Conservation (phyloP, 2,329 filamentous ascomycete genomes). For the Gremmenia infestans region DNA sequence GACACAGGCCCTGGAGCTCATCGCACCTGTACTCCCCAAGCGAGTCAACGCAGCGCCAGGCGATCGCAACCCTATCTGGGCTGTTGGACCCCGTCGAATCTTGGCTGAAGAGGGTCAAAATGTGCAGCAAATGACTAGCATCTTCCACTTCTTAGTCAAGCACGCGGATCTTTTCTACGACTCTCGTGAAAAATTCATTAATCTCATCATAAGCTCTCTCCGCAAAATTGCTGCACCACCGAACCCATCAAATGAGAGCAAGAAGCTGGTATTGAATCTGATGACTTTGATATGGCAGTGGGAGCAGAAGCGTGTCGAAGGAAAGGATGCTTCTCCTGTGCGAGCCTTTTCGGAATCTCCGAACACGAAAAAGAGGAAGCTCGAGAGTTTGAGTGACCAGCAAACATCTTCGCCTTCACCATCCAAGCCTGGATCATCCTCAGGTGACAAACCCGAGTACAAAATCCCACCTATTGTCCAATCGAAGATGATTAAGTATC, state of each 20-base stretch:
- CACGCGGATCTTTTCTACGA: slow-evolving; percentile 95
- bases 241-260: slow-evolving; percentile 83
- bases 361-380: slow-evolving; percentile 66
- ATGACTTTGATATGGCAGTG: slow-evolving; percentile 89
- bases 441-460: slow-evolving; percentile 58
- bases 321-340: slow-evolving; percentile 39
- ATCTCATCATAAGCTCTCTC: slow-evolving; percentile 82
- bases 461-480: slow-evolving; percentile 62
- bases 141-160: slow-evolving; percentile 92
- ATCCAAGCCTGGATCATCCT: slow-evolving; percentile 35
- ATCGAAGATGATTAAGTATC: slow-evolving; percentile 83
- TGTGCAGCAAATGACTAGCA: slow-evolving; percentile 90
- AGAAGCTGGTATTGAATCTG: slow-evolving; percentile 84
- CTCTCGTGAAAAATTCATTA: slow-evolving; percentile 83
- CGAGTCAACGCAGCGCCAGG: slow-evolving; percentile 63
- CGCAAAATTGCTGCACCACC: slow-evolving; percentile 81
- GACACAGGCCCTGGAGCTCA: slow-evolving; percentile 87
- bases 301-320: slow-evolving; percentile 78
- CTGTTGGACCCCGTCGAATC: slow-evolving; percentile 83
- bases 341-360: slow-evolving; percentile 62
- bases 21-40: slow-evolving; percentile 90
- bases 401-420: slow-evolving; percentile 51
- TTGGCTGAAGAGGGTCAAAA: slow-evolving; percentile 93
- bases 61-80: slow-evolving; percentile 79
- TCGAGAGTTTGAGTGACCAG: slow-evolving; percentile 52